phyloP scores from a whole-genome alignment of 2,329 filamentous ascomycete species.

The Colletotrichum endophyticum region DNA sequence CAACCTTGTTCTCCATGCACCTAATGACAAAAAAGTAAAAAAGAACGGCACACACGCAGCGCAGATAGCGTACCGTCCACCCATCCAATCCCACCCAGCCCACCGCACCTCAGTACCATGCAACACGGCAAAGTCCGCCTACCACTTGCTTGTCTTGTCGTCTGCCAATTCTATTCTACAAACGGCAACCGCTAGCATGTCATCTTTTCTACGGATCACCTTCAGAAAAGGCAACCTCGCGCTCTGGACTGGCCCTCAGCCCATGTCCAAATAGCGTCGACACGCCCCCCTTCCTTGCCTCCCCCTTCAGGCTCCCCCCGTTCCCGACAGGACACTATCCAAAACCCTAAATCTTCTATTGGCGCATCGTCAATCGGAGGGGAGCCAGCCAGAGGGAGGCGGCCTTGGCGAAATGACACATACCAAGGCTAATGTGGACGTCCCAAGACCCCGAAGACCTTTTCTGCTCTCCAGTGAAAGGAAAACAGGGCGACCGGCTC shows the following conservation, averaged over 20 bases:
- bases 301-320: not conserved
- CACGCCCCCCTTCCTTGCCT: not conserved
- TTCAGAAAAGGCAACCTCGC: not conserved
- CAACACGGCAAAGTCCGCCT: not conserved
- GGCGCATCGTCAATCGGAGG: not conserved
- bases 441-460: not conserved
- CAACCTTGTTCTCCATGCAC: not conserved
- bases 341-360: not conserved
- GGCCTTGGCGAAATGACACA: conserved; percentile 14
- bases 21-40: not conserved
- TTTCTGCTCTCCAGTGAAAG: not conserved
- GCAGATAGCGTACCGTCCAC: not conserved
- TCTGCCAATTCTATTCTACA: not conserved
- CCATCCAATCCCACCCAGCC: not conserved
- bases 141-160: not conserved
- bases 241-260: not conserved
- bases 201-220: not conserved
- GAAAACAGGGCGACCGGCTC: not conserved
- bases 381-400: not conserved
- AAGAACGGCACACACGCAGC: not conserved
- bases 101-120: not conserved
- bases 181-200: not conserved
- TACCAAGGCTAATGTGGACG: conserved; percentile 4
- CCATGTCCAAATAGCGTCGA: not conserved
- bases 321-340: not conserved